phyloP scores from a whole-genome alignment of 2,329 filamentous ascomycete species.

The Trichoderma arundinaceum region DNA sequence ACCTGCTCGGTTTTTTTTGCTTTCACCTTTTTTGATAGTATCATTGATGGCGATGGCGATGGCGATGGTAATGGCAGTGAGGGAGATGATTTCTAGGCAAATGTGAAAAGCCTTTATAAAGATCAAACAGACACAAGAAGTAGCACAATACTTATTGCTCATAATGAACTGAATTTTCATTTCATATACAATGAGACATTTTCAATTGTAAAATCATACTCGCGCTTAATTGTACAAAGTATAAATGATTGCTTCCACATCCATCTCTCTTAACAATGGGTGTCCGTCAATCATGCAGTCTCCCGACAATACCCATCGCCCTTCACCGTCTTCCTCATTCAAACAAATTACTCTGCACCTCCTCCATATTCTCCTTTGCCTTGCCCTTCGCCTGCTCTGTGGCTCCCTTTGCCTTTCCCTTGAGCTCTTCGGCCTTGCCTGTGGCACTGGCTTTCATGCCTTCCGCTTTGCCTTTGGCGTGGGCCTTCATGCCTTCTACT shows the following conservation, averaged over 20 bases:
- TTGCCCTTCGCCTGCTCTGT: constrained; percentile 52
- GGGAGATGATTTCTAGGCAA: background rate
- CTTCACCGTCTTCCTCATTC: background rate
- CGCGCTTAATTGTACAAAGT: constrained; percentile 11
- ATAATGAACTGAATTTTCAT: background rate
- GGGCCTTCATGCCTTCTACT: constrained; percentile 42
- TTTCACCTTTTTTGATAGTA: background rate
- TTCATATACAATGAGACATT: background rate
- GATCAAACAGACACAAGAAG: background rate
- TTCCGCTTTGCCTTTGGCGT: constrained; percentile 46
- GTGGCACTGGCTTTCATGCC: constrained; percentile 43
- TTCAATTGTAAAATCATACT: background rate
- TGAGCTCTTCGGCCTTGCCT: constrained; percentile 46
- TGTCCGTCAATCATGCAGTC: background rate
- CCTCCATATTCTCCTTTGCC: constrained; percentile 52
- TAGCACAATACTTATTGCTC: background rate
- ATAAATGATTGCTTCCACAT: background rate
- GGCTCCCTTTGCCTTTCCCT: constrained; percentile 49
- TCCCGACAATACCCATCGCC: background rate
- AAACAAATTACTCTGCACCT: constrained; percentile 47
- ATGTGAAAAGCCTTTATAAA: too few relatives aligned
- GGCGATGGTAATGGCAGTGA: constrained; percentile 8
- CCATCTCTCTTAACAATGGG: background rate
- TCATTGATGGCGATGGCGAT: background rate
- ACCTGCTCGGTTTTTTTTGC: background rate